phyloP scores from a whole-genome alignment of 345 rosid genomes.

The Zanthoxylum bungeanum region DNA sequence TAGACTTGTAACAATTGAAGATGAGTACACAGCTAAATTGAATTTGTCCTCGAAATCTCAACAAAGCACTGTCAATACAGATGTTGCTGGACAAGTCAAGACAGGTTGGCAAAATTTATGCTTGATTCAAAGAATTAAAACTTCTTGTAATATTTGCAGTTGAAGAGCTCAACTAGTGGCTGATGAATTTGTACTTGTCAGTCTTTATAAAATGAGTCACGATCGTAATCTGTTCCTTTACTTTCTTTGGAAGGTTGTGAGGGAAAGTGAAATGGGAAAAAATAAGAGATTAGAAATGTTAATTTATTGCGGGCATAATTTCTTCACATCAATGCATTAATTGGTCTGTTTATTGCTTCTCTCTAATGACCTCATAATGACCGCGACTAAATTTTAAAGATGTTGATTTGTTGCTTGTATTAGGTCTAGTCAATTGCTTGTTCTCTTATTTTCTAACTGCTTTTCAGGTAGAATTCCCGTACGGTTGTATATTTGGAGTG shows the following conservation, averaged over 20 bases:
- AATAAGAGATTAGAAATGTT: not conserved
- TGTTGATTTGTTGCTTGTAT: not conserved
- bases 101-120: constrained; percentile 56
- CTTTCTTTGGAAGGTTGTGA: not conserved
- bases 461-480: constrained; percentile 78
- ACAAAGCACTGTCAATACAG: constrained; percentile 43
- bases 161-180: not conserved
- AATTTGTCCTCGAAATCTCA: constrained; percentile 38
- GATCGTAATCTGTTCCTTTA: not conserved
- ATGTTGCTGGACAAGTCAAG: constrained; percentile 58
- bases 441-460: constrained; percentile 3
- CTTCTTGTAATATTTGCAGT: not conserved
- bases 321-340: not conserved
- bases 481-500: constrained; percentile 63
- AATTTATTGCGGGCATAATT: not conserved
- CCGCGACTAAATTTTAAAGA: not conserved
- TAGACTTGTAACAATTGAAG: constrained; percentile 67
- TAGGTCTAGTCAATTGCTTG: not conserved
- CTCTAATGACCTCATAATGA: not conserved
- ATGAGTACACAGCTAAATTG: constrained; percentile 41
- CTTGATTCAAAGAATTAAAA: not conserved
- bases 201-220: not conserved
- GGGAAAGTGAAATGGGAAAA: not conserved
- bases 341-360: not conserved
- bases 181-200: not conserved